Percentiles rank a stretch among this genome's conserved stretches.
These are phyloP conservation scores for Schwanniomyces pseudopolymorphus DNA, from an alignment of 805 yeast species.

Conservation along the genomic window DNA sequence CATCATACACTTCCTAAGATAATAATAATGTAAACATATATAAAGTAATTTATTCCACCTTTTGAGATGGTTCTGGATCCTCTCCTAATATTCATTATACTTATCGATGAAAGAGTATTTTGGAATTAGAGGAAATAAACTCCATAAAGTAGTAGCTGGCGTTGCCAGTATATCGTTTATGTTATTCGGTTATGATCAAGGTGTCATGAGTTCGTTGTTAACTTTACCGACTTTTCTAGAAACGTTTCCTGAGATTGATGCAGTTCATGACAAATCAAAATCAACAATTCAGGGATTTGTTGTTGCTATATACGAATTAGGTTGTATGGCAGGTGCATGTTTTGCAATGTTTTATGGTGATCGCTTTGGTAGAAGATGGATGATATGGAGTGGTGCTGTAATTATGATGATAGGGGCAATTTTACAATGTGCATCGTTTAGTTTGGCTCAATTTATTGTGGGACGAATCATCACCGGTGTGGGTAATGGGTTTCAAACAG, in stretches of 20 bases:
- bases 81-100: background rate
- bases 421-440: conserved; percentile 54
- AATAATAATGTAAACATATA: too few species aligned
- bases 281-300: conserved; percentile 60
- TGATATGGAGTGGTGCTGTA: conserved; percentile 55
- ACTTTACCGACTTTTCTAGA: conserved; percentile 46
- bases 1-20: background rate
- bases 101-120: conserved; percentile 42
- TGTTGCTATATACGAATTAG: conserved; percentile 63
- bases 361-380: conserved; percentile 60
- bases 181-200: conserved; percentile 78
- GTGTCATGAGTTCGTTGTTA: conserved; percentile 68
- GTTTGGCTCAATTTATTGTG: conserved; percentile 62
- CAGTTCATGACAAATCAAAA: conserved; percentile 15
- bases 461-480: conserved; percentile 73
- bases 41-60: background rate
- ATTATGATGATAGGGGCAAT: conserved; percentile 63
- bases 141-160: background rate
- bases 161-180: conserved; percentile 33
- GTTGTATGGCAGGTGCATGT: conserved; percentile 73
- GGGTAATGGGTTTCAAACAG: conserved; percentile 76
- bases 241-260: conserved; percentile 29
- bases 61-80: too few species aligned
- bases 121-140: conserved; percentile 49
- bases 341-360: conserved; percentile 65